phyloP scores from a whole-genome alignment of 78 protist genomes.

The Capsaspora owczarzaki region DNA sequence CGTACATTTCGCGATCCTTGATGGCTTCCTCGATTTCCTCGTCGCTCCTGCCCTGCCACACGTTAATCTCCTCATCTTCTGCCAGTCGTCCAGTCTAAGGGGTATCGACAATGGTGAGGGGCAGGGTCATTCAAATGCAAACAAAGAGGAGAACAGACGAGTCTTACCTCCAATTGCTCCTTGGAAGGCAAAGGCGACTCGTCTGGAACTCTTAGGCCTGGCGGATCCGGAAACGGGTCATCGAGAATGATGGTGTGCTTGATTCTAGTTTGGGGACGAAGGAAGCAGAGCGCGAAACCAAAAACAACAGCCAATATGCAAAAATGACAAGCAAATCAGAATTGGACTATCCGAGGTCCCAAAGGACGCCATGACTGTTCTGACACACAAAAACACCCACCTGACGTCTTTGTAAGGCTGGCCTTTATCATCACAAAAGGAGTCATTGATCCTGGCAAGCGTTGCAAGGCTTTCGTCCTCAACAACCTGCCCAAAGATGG shows the following conservation, averaged over 20 bases:
- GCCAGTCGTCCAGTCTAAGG: slow-evolving; percentile 5
- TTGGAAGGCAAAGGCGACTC: slow-evolving; percentile 7
- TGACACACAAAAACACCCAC: no score
- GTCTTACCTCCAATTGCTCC: slow-evolving; percentile 9
- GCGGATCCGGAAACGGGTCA: slow-evolving; percentile 89
- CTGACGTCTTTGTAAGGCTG: slow-evolving; percentile 72
- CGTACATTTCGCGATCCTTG: slow-evolving; percentile 41
- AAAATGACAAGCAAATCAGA: no score
- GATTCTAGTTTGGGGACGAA: no score
- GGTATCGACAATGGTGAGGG: neutral
- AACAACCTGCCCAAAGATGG: slow-evolving; percentile 84
- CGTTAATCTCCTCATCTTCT: slow-evolving; percentile 24
- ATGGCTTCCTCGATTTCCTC: slow-evolving; percentile 45
- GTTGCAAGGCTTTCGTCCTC: slow-evolving; percentile 74
- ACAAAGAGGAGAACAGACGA: neutral
- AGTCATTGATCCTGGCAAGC: slow-evolving; percentile 49
- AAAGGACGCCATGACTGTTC: no score
- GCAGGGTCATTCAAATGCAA: no score
- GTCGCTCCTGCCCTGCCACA: slow-evolving; percentile 22
- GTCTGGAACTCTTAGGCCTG: slow-evolving; percentile 28
- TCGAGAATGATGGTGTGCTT: slow-evolving; percentile 83
- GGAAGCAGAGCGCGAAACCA: no score
- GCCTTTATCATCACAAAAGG: slow-evolving; percentile 46
- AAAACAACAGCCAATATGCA: no score
- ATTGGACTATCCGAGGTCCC: no score